Conservation (phyloP, 2,329 filamentous ascomycete species). For the Alternaria sp. region DNA sequence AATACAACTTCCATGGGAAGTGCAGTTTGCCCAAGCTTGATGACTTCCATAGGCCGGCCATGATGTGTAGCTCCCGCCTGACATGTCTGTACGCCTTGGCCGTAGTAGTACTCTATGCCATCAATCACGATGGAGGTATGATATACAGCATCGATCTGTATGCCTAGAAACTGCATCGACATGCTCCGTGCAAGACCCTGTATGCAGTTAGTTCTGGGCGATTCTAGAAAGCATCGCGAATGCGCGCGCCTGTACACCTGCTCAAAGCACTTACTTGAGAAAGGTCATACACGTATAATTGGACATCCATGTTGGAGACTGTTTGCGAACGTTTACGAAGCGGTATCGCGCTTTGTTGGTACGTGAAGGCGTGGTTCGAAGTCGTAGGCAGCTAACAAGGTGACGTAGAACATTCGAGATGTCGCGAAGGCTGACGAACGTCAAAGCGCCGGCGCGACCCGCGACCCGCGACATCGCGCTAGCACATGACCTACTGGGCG, state of each 20-base stretch:
- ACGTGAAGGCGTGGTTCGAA: not conserved
- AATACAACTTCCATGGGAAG: slow-evolving; percentile 82
- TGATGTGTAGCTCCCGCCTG: slow-evolving; percentile 85
- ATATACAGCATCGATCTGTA: slow-evolving; percentile 89
- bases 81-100: slow-evolving; percentile 85
- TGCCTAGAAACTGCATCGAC: slow-evolving; percentile 68
- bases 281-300: slow-evolving; percentile 63
- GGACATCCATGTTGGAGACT: slow-evolving; percentile 55
- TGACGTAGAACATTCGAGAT: no score
- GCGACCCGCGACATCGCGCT: no score
- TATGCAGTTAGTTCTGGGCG: slow-evolving; percentile 4
- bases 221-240: not conserved
- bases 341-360: not conserved
- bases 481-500: no score
- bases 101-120: slow-evolving; percentile 90
- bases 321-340: not conserved
- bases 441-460: no score
- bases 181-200: slow-evolving; percentile 65
- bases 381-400: no score
- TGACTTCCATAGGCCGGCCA: slow-evolving; percentile 79
- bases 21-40: slow-evolving; percentile 78
- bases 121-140: slow-evolving; percentile 90
- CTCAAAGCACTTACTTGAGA: slow-evolving; percentile 47
- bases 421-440: no score
- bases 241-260: not conserved